Evolutionary conservation across 2,329 filamentous ascomycete species (phyloP).

Genomic region (Aureobasidium vineae): DNA sequence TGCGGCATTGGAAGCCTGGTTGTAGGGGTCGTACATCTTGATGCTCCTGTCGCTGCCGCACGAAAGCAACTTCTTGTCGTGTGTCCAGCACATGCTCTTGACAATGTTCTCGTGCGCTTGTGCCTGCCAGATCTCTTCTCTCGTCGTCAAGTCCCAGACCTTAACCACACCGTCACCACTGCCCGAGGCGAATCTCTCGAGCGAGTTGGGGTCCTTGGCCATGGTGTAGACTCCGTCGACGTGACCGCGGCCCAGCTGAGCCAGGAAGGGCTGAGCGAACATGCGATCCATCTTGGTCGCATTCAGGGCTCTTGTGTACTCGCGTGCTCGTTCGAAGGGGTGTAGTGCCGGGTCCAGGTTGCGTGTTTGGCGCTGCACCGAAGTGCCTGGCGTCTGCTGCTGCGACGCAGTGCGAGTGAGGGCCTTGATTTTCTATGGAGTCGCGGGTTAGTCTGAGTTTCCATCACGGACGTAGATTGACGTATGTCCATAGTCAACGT

Average conservation of each 20-base stretch:
- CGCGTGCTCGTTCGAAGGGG: conserved; percentile 85
- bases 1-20: conserved; percentile 63
- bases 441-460: not conserved
- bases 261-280: conserved; percentile 82
- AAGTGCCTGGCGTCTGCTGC: conserved; percentile 65
- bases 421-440: conserved; percentile 60
- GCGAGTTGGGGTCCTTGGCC: conserved; percentile 49
- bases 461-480: not conserved
- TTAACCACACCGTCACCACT: conserved; percentile 93
- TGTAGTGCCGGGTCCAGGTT: conserved; percentile 82
- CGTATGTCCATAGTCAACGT: too few relatives aligned
- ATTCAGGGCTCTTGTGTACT: conserved; percentile 76
- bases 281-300: conserved; percentile 92
- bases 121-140: conserved; percentile 71
- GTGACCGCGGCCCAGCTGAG: conserved; percentile 83
- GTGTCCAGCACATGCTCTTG: conserved; percentile 86
- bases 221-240: conserved; percentile 70
- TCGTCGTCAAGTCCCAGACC: conserved; percentile 76
- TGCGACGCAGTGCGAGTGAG: conserved; percentile 64
- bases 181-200: conserved; percentile 65
- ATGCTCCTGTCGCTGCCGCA: conserved; percentile 84
- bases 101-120: conserved; percentile 92
- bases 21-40: conserved; percentile 90
- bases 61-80: conserved; percentile 78
- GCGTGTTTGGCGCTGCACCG: conserved; percentile 63